Percentiles rank a stretch among this genome's conserved stretches.
Evolutionary conservation across 2,329 filamentous ascomycete species (phyloP).

Genomic region (Bipolaris sorokiniana): DNA sequence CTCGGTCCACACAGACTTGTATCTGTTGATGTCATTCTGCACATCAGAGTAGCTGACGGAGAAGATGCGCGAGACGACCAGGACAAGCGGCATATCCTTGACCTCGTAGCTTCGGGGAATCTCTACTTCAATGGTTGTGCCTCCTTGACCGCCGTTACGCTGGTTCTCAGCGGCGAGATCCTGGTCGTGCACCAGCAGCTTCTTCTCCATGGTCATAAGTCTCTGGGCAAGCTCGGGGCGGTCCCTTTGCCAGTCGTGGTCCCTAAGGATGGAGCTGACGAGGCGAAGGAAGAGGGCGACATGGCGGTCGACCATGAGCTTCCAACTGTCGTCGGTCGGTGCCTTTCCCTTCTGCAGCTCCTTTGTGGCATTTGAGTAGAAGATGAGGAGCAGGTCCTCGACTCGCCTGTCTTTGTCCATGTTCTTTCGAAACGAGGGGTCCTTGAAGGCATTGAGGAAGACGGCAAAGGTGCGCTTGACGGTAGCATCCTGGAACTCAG

Average conservation of each 20-base stretch:
- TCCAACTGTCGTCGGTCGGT: constrained; percentile 85
- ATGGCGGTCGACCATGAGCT: constrained; percentile 89
- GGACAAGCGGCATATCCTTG: constrained; percentile 95
- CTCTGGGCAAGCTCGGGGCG: constrained; percentile 82
- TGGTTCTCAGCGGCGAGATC: constrained; percentile 72
- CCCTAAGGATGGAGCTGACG: constrained; percentile 77
- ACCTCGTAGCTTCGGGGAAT: constrained; percentile 88
- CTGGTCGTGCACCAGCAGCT: constrained; percentile 91
- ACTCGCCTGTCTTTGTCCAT: constrained; percentile 94
- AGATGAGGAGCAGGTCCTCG: constrained; percentile 92
- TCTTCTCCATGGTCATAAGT: constrained; percentile 84
- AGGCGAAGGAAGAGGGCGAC: constrained; percentile 92
- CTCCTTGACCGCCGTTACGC: constrained; percentile 62
- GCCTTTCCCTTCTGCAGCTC: constrained; percentile 80
- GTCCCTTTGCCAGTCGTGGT: constrained; percentile 84
- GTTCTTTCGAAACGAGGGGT: constrained; percentile 82
- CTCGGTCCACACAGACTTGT: constrained; percentile 85
- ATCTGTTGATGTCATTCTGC: constrained; percentile 84
- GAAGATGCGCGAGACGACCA: constrained; percentile 86
- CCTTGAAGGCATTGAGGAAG: constrained; percentile 92
- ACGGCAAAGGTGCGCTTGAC: constrained; percentile 94
- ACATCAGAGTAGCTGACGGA: constrained; percentile 78
- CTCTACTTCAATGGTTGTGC: constrained; percentile 77
- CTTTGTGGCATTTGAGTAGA: constrained; percentile 93
- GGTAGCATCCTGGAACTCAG: constrained; percentile 86